These are phyloP conservation scores for Juncus inflexus DNA, from an alignment of 176 grass and related monocot genomes.

Conservation along the genomic window DNA sequence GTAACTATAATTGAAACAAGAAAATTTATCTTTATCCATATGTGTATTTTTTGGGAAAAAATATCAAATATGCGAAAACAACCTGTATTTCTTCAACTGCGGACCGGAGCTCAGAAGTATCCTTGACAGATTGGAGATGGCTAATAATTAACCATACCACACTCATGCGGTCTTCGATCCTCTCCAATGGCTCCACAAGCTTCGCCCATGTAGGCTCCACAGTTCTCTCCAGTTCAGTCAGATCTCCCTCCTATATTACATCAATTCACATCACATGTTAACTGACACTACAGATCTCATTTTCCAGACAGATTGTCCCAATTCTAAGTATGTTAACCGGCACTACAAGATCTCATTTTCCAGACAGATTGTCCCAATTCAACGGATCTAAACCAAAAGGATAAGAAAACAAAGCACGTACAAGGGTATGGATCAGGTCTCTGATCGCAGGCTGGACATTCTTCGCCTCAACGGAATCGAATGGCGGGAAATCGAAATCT, in stretches of 20 bases:
- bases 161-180: constrained; percentile 67
- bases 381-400: neutral
- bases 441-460: constrained; percentile 78
- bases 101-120: constrained; percentile 66
- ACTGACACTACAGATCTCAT: neutral
- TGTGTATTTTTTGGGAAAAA: neutral
- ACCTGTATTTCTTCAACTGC: constrained; percentile 94
- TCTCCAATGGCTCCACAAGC: constrained; percentile 88
- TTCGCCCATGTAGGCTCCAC: constrained; percentile 72
- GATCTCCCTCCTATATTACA: constrained; percentile 52
- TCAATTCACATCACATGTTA: neutral
- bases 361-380: constrained; percentile 10
- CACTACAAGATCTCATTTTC: neutral
- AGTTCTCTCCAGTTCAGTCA: constrained; percentile 69
- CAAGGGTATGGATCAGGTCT: constrained; percentile 58
- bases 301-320: constrained; percentile 12
- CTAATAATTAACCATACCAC: constrained; percentile 77
- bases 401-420: constrained; percentile 1
- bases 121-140: constrained; percentile 94
- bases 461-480: constrained; percentile 54
- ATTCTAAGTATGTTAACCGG: neutral
- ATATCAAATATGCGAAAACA: constrained; percentile 1
- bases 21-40: neutral
- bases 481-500: constrained; percentile 73
- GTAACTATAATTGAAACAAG: neutral